Conservation (phyloP, 2,329 filamentous ascomycete species). For the Trichoderma atrobrunneum region DNA sequence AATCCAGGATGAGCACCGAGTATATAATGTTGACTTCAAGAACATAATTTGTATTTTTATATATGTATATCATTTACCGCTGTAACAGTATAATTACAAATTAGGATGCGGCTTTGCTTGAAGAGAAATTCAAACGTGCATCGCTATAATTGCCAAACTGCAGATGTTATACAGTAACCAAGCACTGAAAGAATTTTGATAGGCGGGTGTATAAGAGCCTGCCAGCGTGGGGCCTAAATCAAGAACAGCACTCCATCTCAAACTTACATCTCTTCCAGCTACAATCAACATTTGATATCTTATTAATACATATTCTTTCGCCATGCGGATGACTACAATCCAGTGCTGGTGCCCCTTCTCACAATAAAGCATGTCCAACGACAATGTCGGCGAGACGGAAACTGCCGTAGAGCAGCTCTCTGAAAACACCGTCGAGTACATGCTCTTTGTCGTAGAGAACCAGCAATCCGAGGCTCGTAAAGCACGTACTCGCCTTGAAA, state of each 20-base stretch:
- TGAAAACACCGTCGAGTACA: conserved; percentile 85
- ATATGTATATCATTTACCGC: neutral
- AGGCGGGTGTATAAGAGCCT: neutral
- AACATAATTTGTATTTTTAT: neutral
- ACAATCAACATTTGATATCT: neutral
- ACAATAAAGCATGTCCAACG: neutral
- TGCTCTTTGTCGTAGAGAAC: conserved; percentile 66
- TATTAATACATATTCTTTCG: too few species aligned
- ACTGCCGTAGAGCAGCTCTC: conserved; percentile 46
- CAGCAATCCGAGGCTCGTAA: conserved; percentile 50
- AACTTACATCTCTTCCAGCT: neutral
- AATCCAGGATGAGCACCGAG: neutral
- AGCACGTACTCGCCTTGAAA: conserved; percentile 64
- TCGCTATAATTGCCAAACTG: neutral
- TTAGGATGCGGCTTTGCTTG: neutral
- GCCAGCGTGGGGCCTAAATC: neutral
- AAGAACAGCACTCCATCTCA: neutral
- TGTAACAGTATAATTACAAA: neutral
- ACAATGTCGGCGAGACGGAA: neutral
- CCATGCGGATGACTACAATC: neutral
- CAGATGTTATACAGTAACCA: neutral
- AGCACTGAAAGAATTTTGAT: neutral
- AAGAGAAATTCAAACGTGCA: neutral
- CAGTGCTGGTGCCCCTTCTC: too few species aligned
- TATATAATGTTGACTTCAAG: neutral